Conservation (phyloP, 2,329 filamentous ascomycete genomes). For the Tolypocladium inflatum region DNA sequence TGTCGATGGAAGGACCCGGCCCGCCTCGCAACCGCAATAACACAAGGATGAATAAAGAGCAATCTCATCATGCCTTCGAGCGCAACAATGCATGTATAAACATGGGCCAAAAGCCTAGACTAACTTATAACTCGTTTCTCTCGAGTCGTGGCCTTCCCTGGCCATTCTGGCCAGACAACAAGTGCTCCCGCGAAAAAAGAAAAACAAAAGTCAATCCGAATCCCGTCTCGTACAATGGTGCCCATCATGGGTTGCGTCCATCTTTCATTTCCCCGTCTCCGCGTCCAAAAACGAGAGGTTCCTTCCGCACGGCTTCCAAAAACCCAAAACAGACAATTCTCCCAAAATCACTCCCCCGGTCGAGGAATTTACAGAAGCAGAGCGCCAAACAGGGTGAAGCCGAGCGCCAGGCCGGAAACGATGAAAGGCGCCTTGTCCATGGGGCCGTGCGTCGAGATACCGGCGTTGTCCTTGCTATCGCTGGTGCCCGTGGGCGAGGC, state of each 20-base stretch:
- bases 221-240: neutral
- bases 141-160: constrained; percentile 1
- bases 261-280: neutral
- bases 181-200: neutral
- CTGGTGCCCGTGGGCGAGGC: constrained; percentile 16
- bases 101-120: constrained; percentile 14
- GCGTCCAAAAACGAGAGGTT: neutral
- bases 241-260: neutral
- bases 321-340: neutral
- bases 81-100: constrained; percentile 9
- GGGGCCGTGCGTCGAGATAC: constrained; percentile 15
- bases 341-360: neutral
- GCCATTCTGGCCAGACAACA: constrained; percentile 1
- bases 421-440: constrained; percentile 21
- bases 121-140: constrained; percentile 17
- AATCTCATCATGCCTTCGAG: neutral
- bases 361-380: constrained; percentile 24
- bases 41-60: too few species aligned
- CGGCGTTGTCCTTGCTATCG: constrained; percentile 18
- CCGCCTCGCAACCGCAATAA: neutral
- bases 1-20: neutral
- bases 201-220: neutral
- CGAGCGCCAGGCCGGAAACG: constrained; percentile 23
- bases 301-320: neutral
- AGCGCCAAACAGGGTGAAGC: constrained; percentile 29